Percentiles rank a stretch among this genome's conserved stretches.
phyloP scores from a whole-genome alignment of 805 yeast species.

The Lachancea cidri region DNA sequence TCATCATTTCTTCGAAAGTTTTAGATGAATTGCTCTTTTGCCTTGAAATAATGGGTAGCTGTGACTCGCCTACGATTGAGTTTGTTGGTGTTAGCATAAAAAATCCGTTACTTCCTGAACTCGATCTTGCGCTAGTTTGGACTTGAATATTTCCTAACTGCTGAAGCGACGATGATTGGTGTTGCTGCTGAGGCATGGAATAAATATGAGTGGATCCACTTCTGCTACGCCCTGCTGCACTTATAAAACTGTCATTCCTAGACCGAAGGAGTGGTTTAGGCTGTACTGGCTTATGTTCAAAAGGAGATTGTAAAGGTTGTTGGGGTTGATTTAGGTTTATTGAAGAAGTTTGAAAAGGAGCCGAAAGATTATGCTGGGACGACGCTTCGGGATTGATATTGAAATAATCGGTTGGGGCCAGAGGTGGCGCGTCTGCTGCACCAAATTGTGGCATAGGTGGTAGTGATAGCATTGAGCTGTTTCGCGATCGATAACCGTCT shows the following conservation, averaged over 20 bases:
- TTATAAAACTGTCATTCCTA: slow-evolving; percentile 14
- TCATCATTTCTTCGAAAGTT: slow-evolving; percentile 6
- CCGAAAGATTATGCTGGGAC: slow-evolving; percentile 3
- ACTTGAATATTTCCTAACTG: slow-evolving; percentile 2
- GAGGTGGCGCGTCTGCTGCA: neutral
- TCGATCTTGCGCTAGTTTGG: slow-evolving; percentile 15
- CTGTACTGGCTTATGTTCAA: slow-evolving; percentile 5
- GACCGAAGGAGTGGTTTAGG: slow-evolving; percentile 10
- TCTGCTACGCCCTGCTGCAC: slow-evolving; percentile 17
- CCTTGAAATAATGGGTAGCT: slow-evolving; percentile 2
- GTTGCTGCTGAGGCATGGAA: slow-evolving; percentile 9
- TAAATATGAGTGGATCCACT: slow-evolving; percentile 22
- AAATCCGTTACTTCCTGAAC: slow-evolving; percentile 18
- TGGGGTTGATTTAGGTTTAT: neutral
- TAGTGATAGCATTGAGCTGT: slow-evolving; percentile 23
- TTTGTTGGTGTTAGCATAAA: slow-evolving; percentile 19
- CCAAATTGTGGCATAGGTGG: slow-evolving; percentile 16
- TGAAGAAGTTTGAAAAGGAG: slow-evolving; percentile 1
- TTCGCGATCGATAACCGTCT: slow-evolving; percentile 27
- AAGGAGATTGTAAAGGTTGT: slow-evolving; percentile 6
- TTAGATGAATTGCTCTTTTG: slow-evolving; percentile 5
- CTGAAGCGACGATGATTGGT: slow-evolving; percentile 3
- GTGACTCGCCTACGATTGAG: slow-evolving; percentile 7
- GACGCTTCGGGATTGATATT: slow-evolving; percentile 1
- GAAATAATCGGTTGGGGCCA: slow-evolving; percentile 6